Evolutionary conservation across 1,284 basidiomycete genomes (phyloP), one percentile per base, ranked within the genome.

Genomic region (Amylostereum chailletii): DNA sequence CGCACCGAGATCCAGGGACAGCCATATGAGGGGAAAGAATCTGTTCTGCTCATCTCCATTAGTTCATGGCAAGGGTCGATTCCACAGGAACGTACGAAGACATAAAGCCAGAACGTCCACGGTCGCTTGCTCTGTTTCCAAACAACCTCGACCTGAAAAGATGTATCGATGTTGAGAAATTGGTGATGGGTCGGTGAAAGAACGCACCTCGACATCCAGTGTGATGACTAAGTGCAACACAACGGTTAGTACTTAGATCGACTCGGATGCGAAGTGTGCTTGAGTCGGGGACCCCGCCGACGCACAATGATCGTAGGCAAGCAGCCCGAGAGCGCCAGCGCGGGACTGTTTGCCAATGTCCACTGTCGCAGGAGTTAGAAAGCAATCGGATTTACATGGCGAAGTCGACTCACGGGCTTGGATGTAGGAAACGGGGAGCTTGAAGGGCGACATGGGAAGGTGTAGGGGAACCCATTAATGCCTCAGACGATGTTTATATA

Each of bases 41-140:
- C 57, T 43, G 32, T 58, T 58, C 58, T 60, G 45, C 9, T 3
- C 26, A 33, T 27, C 33, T 29, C 43, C 6, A 41, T 30, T n/a
- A 36, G 8, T 2, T 27, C 7, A 33, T 6, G 34, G n/a, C 9
- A 26, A n/a, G 11, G 11, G n/a, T 5, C 11, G 26, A n/a, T 31
- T 5, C 10, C 9, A 32, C 27, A 5, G 11, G 19, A n/a, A 55
- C 59, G 36, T 45, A 61, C 60, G 43, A 62, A 57, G 26, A 57
- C 27, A 41, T 59, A 62, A 4, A 62, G 47, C 45, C 50, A 58
- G 19, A 58, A 58, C 3, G 51, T 51, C 39, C 54, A 54, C 27
- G 51, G 55, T 36, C 46, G 51, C 51, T 55, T 56, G 36, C 47
- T 52, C 46, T 55, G 52, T 47, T 33, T 51, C 59, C 51, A 62